Evolutionary conservation across 345 rosid species (phyloP), one percentile per base, ranked within the genome.

Genomic region (Citrus sinensis): DNA sequence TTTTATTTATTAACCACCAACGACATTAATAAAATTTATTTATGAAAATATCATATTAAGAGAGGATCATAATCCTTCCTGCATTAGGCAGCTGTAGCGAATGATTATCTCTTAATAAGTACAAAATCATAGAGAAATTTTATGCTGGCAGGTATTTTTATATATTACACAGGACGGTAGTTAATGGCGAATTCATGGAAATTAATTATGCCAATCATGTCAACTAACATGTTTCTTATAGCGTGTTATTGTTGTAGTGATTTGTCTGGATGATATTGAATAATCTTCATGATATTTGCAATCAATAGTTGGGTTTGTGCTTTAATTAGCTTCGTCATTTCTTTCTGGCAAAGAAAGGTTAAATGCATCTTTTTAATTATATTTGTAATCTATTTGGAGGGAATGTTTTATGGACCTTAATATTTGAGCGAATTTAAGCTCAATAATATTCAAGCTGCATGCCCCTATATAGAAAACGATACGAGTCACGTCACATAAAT

Each of bases 91-190:
- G 51, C 4, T 11, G 49, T 46, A 69, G 76, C 29, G 49, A 69
- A 76, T 72, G 76, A 81, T 78, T 62, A 34, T 76, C 67, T 2
- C 58, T n/a, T 9, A 42, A 67, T 20, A 40, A 40, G 25, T 14
- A 30, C 51, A 68, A 56, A 66, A 25, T 22, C 8, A 39, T 25
- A 39, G 19, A 25, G 56, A 17, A 39, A 73, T 39, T 73, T 46
- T 17, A 27, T 19, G 70, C 78, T 42, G 70, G 42, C 70, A 75
- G 67, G 42, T 51, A 20, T 54, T 40, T 51, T 51, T 1, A 3
- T 32, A 0, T 29, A 29, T 29, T 29, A 29, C 1, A 16, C 20
- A 6, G 29, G 7, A 65, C 11, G 7, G 25, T 7, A 46, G 29
- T 46, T 49, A 51, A 16, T 49, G 63, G 63, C 14, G 61, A 40